Percentiles rank a stretch among this genome's conserved stretches.
phyloP scores from a whole-genome alignment of 139 green algal genomes.

The Desmodesmus armatus region DNA sequence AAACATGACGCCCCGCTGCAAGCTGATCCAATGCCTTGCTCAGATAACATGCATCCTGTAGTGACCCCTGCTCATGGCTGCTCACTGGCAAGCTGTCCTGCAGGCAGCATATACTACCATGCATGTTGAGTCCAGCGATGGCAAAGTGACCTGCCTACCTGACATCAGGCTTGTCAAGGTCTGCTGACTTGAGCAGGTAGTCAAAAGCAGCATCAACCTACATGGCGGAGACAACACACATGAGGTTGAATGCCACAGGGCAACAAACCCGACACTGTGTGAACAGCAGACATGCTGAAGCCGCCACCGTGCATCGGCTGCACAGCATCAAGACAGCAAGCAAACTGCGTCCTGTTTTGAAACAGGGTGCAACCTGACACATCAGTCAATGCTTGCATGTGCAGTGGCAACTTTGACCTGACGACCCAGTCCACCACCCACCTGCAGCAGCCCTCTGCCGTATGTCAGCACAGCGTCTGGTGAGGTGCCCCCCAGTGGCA shows the following conservation, averaged over 20 bases:
- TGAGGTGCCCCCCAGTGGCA: slow-evolving; percentile 51
- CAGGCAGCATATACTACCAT: no score
- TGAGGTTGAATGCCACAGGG: background rate
- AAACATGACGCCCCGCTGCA: no score
- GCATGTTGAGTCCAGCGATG: no score
- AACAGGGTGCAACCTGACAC: background rate
- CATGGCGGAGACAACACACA: background rate
- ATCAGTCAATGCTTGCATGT: background rate
- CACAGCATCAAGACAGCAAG: background rate
- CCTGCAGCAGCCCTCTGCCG: slow-evolving; percentile 89
- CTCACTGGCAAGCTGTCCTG: no score
- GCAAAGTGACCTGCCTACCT: no score
- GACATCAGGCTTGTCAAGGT: slow-evolving; percentile 26
- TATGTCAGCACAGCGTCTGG: slow-evolving; percentile 79
- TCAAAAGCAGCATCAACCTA: slow-evolving; percentile 86
- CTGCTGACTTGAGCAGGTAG: slow-evolving; percentile 73
- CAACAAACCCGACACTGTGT: no score
- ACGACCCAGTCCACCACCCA: slow-evolving; percentile 31
- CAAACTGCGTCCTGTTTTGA: background rate
- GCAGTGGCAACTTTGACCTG: background rate
- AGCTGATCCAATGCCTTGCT: no score
- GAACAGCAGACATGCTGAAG: background rate
- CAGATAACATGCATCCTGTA: no score
- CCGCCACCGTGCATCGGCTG: background rate
- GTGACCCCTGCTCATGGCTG: no score